Percentiles rank a stretch among this genome's conserved stretches.
phyloP scores from a whole-genome alignment of 495 filamentous ascomycete species.

The Neurospora discreta region DNA sequence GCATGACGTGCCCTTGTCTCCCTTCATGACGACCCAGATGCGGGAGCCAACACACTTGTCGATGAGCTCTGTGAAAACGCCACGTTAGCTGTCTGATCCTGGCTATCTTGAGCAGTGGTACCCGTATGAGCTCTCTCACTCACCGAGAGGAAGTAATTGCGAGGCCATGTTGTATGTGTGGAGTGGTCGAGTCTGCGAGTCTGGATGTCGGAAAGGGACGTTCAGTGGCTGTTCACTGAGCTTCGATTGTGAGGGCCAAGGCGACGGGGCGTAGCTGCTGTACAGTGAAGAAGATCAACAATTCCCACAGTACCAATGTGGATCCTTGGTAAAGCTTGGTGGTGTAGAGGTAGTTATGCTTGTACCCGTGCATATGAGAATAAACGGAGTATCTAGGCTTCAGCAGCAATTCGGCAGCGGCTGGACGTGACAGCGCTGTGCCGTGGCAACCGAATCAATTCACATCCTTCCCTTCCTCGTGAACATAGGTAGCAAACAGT shows the following conservation, averaged over 20 bases:
- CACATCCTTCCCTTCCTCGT: background rate
- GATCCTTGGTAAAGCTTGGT: background rate
- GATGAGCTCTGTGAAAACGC: conserved; percentile 64
- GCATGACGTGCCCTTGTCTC: conserved; percentile 68
- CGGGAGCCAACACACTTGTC: conserved; percentile 96
- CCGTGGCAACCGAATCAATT: background rate
- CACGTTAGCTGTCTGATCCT: conserved; percentile 5
- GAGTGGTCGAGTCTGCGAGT: background rate
- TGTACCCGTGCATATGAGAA: background rate
- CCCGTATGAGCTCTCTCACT: conserved; percentile 5
- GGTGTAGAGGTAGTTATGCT: no score
- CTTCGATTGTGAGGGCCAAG: background rate
- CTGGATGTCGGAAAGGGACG: background rate
- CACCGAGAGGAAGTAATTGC: conserved; percentile 71
- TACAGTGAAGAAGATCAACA: background rate
- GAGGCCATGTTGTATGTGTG: conserved; percentile 49
- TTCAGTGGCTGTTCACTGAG: background rate
- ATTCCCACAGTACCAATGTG: background rate
- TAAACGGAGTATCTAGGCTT: background rate
- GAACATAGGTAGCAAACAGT: background rate
- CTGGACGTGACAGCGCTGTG: background rate
- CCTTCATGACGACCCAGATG: conserved; percentile 99
- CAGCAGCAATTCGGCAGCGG: background rate
- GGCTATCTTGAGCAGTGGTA: background rate
- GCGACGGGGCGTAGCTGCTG: background rate